Conservation (phyloP, 1,139 yeast genomes). For the Keqinozyma sinolaborantium region DNA sequence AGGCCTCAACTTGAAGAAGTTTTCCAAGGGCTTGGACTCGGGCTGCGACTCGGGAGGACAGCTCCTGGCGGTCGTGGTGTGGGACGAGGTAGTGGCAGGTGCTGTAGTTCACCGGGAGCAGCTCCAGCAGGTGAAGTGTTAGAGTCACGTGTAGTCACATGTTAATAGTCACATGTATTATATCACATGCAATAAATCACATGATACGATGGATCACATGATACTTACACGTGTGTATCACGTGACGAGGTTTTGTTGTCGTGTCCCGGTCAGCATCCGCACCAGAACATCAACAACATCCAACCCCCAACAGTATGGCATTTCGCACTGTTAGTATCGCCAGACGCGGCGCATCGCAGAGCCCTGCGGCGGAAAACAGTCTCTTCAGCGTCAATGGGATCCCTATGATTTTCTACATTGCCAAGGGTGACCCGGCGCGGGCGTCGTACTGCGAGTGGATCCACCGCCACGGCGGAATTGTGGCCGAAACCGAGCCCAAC, state of each 20-base stretch:
- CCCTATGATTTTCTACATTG: slow-evolving; percentile 9
- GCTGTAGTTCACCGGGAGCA: slow-evolving; percentile 20
- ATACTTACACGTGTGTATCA: too few species aligned
- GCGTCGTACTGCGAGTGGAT: slow-evolving; percentile 14
- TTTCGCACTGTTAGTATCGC: too few species aligned
- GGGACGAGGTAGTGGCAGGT: slow-evolving; percentile 17
- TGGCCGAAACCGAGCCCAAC: slow-evolving; percentile 19
- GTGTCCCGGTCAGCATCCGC: too few species aligned
- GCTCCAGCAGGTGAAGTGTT: slow-evolving; percentile 20
- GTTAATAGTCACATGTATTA: too few species aligned
- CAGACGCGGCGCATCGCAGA: too few species aligned
- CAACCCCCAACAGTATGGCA: background rate
- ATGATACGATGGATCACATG: too few species aligned
- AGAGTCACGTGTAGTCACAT: too few species aligned
- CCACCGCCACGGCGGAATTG: slow-evolving; percentile 28
- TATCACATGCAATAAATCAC: too few species aligned
- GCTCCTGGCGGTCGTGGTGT: slow-evolving; percentile 63
- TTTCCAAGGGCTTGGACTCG: slow-evolving; percentile 76
- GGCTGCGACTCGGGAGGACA: slow-evolving; percentile 77
- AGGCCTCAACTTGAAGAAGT: slow-evolving; percentile 65
- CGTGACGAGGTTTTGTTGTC: too few species aligned
- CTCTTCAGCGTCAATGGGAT: slow-evolving; percentile 2
- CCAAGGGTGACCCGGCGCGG: slow-evolving; percentile 5
- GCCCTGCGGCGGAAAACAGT: too few species aligned
- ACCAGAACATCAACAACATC: background rate